A percentile compares a stretch with the other conserved stretches of the same genome.
Evolutionary conservation across 139 green algal species (phyloP).

Genomic region (Auxenochlorella pyrenoidosa): DNA sequence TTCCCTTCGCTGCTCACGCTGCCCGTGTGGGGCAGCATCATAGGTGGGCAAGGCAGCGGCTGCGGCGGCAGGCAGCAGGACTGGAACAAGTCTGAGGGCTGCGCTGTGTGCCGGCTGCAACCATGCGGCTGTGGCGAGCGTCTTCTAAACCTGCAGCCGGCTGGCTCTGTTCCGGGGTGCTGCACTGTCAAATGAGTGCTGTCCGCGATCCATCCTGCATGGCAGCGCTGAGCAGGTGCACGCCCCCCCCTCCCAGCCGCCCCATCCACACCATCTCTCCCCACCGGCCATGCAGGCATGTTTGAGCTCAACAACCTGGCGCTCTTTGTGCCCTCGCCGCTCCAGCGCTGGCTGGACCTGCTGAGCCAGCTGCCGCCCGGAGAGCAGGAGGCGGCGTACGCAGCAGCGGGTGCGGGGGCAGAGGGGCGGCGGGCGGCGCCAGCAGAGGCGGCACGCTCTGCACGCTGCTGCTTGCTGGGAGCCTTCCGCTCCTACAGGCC

Average conservation of each 20-base stretch:
- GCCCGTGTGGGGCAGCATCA: constrained; percentile 80
- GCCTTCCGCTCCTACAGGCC: too few relatives aligned
- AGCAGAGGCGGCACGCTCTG: constrained; percentile 7
- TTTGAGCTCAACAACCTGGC: constrained; percentile 98
- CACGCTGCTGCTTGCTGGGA: background rate
- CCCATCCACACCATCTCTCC: too few relatives aligned
- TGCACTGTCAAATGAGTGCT: too few relatives aligned
- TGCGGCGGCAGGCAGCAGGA: too few relatives aligned
- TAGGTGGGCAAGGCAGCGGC: constrained; percentile 1
- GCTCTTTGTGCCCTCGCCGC: constrained; percentile 47
- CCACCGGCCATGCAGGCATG: constrained; percentile 80
- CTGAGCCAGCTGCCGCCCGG: background rate
- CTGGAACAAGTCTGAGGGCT: too few relatives aligned
- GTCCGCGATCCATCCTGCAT: background rate
- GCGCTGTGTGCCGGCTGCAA: too few relatives aligned
- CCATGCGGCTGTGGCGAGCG: too few relatives aligned
- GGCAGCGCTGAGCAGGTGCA: too few relatives aligned
- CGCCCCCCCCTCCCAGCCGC: too few relatives aligned
- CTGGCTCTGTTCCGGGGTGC: too few relatives aligned
- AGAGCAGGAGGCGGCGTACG: background rate
- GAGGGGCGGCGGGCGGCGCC: constrained; percentile 65
- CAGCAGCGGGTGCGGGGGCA: constrained; percentile 16
- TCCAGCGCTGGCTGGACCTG: constrained; percentile 32
- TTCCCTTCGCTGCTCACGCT: constrained; percentile 75
- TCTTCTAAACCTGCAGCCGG: too few relatives aligned